phyloP scores from a whole-genome alignment of 257 asterid species.

The Asclepias syriaca region DNA sequence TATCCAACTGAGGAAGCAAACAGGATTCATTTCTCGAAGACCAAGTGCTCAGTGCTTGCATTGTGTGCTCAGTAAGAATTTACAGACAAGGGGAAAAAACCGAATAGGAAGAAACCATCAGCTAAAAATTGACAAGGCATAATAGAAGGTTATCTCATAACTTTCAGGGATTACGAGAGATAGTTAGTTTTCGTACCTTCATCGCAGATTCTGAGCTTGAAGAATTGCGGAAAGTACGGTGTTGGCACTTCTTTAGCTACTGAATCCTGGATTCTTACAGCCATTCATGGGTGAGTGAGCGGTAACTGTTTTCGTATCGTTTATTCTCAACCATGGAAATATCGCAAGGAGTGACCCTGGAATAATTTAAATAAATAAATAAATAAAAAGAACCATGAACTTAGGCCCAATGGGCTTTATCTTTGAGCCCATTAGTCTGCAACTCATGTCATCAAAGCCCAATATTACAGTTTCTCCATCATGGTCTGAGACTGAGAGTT shows the following conservation, averaged over 20 bases:
- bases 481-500: too few species aligned
- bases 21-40: constrained; percentile 42
- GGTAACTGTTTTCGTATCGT: neutral
- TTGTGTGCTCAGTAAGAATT: constrained; percentile 26
- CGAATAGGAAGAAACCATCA: constrained; percentile 4
- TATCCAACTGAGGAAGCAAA: constrained; percentile 39
- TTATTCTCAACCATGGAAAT: constrained; percentile 12
- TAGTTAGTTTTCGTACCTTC: constrained; percentile 6
- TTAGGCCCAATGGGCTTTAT: too few species aligned
- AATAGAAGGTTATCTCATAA: neutral
- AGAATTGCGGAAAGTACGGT: constrained; percentile 8
- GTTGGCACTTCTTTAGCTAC: constrained; percentile 11
- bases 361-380: too few species aligned
- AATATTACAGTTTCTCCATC: too few species aligned
- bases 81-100: neutral
- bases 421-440: too few species aligned
- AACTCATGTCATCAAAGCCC: too few species aligned
- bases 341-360: neutral
- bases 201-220: neutral
- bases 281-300: constrained; percentile 37
- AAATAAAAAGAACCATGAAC: too few species aligned
- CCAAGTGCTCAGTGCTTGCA: constrained; percentile 69
- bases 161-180: neutral
- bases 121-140: constrained; percentile 15
- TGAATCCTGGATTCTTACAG: constrained; percentile 27